These are phyloP conservation scores for Nakazawaea anatomiae DNA, from an alignment of 805 yeast genomes.

Conservation along the genomic window DNA sequence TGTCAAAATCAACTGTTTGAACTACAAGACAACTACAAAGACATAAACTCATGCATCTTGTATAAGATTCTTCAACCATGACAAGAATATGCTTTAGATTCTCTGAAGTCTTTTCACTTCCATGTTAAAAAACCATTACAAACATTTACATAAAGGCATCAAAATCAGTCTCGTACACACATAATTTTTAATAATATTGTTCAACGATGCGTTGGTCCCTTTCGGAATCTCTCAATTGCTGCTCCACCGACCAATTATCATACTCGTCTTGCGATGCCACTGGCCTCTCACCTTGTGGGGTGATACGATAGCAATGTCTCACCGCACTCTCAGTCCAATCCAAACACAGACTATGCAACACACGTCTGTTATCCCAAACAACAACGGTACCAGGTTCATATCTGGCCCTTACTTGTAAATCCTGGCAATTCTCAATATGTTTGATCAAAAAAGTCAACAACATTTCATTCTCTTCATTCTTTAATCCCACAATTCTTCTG, in stretches of 20 bases:
- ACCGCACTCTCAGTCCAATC: constrained; percentile 66
- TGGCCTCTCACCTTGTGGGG: constrained; percentile 72
- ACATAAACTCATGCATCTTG: too few species aligned
- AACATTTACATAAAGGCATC: neutral
- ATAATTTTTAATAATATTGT: constrained; percentile 1
- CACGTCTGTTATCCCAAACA: constrained; percentile 75
- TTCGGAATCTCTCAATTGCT: constrained; percentile 11
- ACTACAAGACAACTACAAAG: too few species aligned
- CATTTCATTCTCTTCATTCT: constrained; percentile 62
- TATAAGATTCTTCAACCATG: too few species aligned
- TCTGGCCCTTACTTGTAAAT: constrained; percentile 61
- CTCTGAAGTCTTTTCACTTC: too few species aligned
- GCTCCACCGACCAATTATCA: constrained; percentile 25
- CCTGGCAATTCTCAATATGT: constrained; percentile 46
- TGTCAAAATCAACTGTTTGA: too few species aligned
- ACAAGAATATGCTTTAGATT: too few species aligned
- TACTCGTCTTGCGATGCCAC: constrained; percentile 24
- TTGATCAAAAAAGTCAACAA: constrained; percentile 51
- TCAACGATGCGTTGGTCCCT: constrained; percentile 3
- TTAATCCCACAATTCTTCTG: constrained; percentile 63
- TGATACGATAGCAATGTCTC: constrained; percentile 70
- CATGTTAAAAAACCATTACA: too few species aligned
- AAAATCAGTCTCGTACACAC: neutral
- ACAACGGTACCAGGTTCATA: constrained; percentile 72
- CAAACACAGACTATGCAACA: constrained; percentile 60